Evolutionary conservation across 2,329 filamentous ascomycete genomes (phyloP), one percentile per base, ranked within the genome.

Genomic region (Cucurbitaria berberidis): DNA sequence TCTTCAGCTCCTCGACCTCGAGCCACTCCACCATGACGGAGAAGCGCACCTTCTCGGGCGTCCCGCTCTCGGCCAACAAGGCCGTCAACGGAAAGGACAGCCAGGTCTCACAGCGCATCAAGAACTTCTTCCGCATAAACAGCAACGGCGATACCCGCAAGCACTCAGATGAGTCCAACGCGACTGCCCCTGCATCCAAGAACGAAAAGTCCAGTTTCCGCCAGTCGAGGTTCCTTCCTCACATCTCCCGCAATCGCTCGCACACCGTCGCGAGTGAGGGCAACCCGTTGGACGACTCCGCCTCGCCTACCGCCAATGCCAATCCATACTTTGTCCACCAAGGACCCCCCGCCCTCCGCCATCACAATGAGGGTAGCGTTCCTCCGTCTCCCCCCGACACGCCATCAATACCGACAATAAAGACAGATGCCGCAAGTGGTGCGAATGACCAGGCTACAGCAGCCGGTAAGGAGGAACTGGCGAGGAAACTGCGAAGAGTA

Each of bases 281-380:
- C 65, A 92, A 97, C 72, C 86, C 89, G 53, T 83, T 97, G 61
- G 93, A 97, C 64, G 93, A 97, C 75, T 82, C 86, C 57, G 83
- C 96, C 69, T 96, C 93, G 70, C 95, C 95, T 22, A 98, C 92
- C 4, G 93, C 93, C 45, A 87, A 93, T 71, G 93, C 92, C 60
- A 99, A 99, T 74, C 95, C 95, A 16, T 99, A 99, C 78, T 99
- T 98, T 76, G 90, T 88, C 63, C 95, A 98, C 74, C 95, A 99
- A 78, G 95, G 95, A 51, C 92, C 92, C 66, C 95, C 95, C 3
- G 90, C 91, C 60, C 81, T 98, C 67, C 89, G 93, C 72, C 95
- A 99, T 79, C 92, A 96, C 79, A 96, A 98, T 75, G 91, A 95
- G 64, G 90, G 89, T 69, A 97, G 92, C 60, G 90, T 96, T 30